Evolutionary conservation across 1,284 basidiomycete species (phyloP), one percentile per base, ranked within the genome.

Genomic region (Ustilago tritici): DNA sequence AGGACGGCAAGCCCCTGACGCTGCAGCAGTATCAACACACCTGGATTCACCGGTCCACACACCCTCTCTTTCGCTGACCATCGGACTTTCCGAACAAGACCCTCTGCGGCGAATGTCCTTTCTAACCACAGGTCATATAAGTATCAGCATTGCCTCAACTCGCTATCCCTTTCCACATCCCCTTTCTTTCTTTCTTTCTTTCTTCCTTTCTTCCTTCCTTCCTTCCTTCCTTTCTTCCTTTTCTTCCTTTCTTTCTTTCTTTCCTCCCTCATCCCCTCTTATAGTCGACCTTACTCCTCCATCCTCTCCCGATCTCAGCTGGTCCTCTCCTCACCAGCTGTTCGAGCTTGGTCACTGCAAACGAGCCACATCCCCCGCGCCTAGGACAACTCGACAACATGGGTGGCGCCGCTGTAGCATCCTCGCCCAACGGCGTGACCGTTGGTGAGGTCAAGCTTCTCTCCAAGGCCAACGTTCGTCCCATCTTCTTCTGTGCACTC

Each of bases 401-500:
- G 74, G 74, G 62, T 54, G 69, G 65, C 46, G 69, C 59, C 46
- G 69, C 38, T 57, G 54, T 55, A 60, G n/a, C 66, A 53, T 31
- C 50, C 6, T 58, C 69, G 57, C 59, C 70, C 56, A 61, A 60
- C 41, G 67, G 70, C 61, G 65, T 73, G 36, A 60, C 70, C 61
- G 55, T 79, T 15, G 82, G 80, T 28, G 76, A 74, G 50, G 77
- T 72, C 32, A 80, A 78, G 31, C 60, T 85, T 35, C 75, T 85
- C 40, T 72, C 80, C 61, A 82, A 83, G 56, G 79, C 81, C 49
- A 86, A 87, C 58, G 71, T 82, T 34, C 70, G 82, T 38, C 80
- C 85, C 31, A 65, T 86, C 35, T 65, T 84, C 57, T 87, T 84
- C 78, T 87, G 85, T 66, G 57, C 70, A 15, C 82, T 86, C 32